A percentile compares a stretch with the other conserved stretches of the same genome.
phyloP scores from a whole-genome alignment of 2,329 filamentous ascomycete genomes.

The Chaetomium sp. region DNA sequence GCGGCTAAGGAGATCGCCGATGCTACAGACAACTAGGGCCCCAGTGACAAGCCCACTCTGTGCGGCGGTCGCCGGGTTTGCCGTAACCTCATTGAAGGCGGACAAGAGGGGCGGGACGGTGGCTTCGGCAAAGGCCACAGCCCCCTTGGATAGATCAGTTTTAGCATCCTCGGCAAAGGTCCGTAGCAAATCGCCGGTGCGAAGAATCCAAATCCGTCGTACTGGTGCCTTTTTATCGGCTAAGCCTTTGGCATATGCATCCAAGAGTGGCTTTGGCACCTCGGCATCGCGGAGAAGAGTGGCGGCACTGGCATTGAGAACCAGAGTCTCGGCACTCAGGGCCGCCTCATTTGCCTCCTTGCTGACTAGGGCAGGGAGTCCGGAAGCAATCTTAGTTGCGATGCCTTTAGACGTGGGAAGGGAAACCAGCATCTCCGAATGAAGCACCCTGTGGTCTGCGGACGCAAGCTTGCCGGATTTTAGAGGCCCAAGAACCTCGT shows the following conservation, averaged over 20 bases:
- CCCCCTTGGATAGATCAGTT: constrained; percentile 48
- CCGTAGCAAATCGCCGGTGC: constrained; percentile 71
- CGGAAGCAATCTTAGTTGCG: constrained; percentile 66
- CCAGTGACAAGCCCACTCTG: constrained; percentile 82
- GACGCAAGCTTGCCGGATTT: constrained; percentile 82
- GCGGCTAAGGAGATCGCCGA: constrained; percentile 58
- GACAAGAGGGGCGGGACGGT: constrained; percentile 61
- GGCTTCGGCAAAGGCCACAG: constrained; percentile 55
- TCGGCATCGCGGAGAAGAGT: constrained; percentile 63
- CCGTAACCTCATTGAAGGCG: constrained; percentile 73
- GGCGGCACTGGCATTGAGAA: constrained; percentile 66
- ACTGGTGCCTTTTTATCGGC: constrained; percentile 80
- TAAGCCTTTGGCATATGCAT: constrained; percentile 78
- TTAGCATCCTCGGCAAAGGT: constrained; percentile 48
- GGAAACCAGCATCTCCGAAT: constrained; percentile 76
- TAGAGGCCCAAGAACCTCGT: constrained; percentile 77
- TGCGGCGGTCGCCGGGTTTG: constrained; percentile 76
- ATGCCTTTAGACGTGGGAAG: constrained; percentile 63
- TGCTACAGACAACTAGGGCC: constrained; percentile 71
- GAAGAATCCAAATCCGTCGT: constrained; percentile 78
- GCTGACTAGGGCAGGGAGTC: constrained; percentile 67
- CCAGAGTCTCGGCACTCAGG: constrained; percentile 71
- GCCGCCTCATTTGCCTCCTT: constrained; percentile 92
- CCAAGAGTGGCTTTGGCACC: constrained; percentile 66
- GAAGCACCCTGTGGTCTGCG: constrained; percentile 79